These are phyloP conservation scores for Boletellus deceptivus DNA, from an alignment of 1,284 basidiomycete species.

Conservation along the genomic window DNA sequence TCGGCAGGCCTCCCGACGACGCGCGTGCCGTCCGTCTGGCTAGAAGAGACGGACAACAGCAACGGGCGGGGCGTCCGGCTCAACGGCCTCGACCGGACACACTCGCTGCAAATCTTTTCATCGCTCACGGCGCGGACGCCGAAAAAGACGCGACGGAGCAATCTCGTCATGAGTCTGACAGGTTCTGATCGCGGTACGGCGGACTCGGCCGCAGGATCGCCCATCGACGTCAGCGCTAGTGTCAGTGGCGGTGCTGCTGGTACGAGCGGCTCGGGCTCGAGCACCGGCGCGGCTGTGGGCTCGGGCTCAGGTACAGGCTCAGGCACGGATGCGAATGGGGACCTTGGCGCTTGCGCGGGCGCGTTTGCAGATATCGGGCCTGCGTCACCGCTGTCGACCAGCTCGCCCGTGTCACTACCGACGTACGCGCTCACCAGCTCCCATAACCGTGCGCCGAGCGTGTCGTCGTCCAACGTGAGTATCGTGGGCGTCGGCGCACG, in stretches of 20 bases:
- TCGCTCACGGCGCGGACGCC: constrained; percentile 7
- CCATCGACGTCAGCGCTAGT: not conserved
- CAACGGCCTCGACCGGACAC: constrained; percentile 16
- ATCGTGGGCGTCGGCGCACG: not conserved
- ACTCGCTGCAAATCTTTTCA: constrained; percentile 21
- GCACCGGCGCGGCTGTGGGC: no score
- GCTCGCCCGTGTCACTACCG: constrained; percentile 20
- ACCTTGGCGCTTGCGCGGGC: no score
- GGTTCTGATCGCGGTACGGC: constrained; percentile 7
- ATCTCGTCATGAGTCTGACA: constrained; percentile 29
- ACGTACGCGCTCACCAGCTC: constrained; percentile 1
- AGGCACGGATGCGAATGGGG: not conserved
- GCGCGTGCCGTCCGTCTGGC: constrained; percentile 26
- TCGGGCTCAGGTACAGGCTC: not conserved
- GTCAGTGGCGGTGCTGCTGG: no score
- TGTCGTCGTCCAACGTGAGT: not conserved
- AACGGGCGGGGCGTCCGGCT: not conserved
- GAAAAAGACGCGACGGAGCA: constrained; percentile 19
- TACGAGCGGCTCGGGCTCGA: no score
- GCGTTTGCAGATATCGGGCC: not conserved
- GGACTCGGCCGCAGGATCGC: not conserved
- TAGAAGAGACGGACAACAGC: constrained; percentile 18
- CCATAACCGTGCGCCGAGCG: constrained; percentile 4
- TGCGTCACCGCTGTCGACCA: constrained; percentile 8
- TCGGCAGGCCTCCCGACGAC: constrained; percentile 22